Percentiles rank a stretch among this genome's conserved stretches.
phyloP scores from a whole-genome alignment of 352 stramenopile species.

The Pythium sp. region DNA sequence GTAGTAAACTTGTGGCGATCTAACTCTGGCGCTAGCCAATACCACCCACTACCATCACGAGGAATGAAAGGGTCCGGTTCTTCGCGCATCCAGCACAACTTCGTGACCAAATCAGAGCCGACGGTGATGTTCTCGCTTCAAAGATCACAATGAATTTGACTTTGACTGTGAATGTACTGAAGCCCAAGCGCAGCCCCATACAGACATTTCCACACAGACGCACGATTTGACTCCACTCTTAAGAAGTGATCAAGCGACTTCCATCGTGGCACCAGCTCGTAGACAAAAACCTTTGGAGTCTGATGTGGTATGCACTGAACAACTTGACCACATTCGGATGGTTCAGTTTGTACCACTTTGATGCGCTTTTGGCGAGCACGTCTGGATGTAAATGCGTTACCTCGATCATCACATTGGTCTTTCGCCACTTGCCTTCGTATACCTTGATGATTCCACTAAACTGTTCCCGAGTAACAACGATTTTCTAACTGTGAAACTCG shows the following conservation, averaged over 20 bases:
- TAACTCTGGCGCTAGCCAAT: not conserved
- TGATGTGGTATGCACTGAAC: not conserved
- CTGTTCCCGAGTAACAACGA: not conserved
- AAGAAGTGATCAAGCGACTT: not conserved
- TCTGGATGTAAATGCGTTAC: not conserved
- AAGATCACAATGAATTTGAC: not conserved
- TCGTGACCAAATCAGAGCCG: not conserved
- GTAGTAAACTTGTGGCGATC: too few relatives aligned
- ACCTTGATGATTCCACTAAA: not conserved
- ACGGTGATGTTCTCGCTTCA: not conserved
- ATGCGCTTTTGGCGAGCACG: not conserved
- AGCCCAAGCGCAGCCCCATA: not conserved
- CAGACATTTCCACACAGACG: not conserved
- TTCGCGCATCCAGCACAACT: not conserved
- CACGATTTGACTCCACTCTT: not conserved
- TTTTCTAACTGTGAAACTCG: not conserved
- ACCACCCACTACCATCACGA: not conserved
- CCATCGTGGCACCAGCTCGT: not conserved
- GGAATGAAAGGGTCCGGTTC: not conserved
- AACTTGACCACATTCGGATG: constrained; percentile 15
- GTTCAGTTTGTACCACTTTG: constrained; percentile 4
- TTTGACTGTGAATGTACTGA: not conserved
- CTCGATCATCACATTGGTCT: constrained; percentile 2
- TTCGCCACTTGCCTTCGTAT: constrained; percentile 3
- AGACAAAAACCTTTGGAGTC: not conserved